phyloP scores from a whole-genome alignment of 495 filamentous ascomycete species.

The Aspergillus diversus region DNA sequence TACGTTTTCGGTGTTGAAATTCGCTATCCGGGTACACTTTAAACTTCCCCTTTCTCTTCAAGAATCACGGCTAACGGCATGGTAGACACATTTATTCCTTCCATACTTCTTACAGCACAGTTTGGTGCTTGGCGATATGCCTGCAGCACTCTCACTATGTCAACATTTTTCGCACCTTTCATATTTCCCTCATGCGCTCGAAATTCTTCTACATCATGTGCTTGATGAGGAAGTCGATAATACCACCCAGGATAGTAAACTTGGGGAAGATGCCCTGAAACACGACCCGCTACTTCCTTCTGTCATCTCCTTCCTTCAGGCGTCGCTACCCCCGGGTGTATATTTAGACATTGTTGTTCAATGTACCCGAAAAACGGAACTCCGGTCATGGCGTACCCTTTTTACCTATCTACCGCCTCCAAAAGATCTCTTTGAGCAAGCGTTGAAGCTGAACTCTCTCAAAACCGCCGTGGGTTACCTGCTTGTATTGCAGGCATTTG shows the following conservation, averaged over 20 bases:
- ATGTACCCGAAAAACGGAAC: constrained; percentile 96
- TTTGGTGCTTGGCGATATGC: constrained; percentile 69
- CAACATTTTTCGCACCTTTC: constrained; percentile 80
- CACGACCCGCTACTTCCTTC: constrained; percentile 76
- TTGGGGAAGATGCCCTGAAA: constrained; percentile 31
- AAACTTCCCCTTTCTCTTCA: neutral
- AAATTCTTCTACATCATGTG: constrained; percentile 90
- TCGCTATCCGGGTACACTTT: constrained; percentile 71
- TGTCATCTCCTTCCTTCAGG: constrained; percentile 82
- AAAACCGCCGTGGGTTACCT: constrained; percentile 97
- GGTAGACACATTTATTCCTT: constrained; percentile 84
- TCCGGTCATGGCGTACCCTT: constrained; percentile 91
- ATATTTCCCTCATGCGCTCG: constrained; percentile 91
- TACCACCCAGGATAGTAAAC: constrained; percentile 60
- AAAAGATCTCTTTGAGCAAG: constrained; percentile 89
- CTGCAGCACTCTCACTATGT: constrained; percentile 75
- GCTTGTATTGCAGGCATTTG: constrained; percentile 91
- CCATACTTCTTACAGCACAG: constrained; percentile 82
- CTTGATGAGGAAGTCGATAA: constrained; percentile 93
- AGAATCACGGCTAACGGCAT: constrained; percentile 25
- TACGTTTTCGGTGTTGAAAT: constrained; percentile 83
- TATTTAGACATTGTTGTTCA: constrained; percentile 96
- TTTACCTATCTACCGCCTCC: constrained; percentile 89
- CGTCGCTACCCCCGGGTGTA: constrained; percentile 70
- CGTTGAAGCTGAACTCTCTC: constrained; percentile 76